A percentile compares a stretch with the other conserved stretches of the same genome.
Evolutionary conservation across 1,284 basidiomycete genomes (phyloP).

Genomic region (Sporisorium iseilematis-ciliati): DNA sequence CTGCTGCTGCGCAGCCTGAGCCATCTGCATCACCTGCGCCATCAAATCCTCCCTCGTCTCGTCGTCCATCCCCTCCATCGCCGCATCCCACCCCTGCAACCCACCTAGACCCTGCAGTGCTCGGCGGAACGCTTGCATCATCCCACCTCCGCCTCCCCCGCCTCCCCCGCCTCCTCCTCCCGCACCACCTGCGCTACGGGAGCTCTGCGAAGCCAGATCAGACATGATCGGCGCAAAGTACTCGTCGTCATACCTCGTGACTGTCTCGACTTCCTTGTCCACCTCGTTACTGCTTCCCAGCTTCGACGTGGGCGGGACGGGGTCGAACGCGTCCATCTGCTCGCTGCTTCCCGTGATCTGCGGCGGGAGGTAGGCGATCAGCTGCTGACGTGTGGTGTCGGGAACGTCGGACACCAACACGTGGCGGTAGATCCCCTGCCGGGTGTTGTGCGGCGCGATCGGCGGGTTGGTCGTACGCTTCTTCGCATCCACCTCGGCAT

Average conservation of each 20-base stretch:
- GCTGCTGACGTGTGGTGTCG: constrained; percentile 59
- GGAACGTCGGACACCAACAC: constrained; percentile 67
- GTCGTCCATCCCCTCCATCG: constrained; percentile 60
- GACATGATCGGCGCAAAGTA: constrained; percentile 57
- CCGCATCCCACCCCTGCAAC: constrained; percentile 48
- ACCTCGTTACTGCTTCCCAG: not conserved
- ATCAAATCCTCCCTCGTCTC: constrained; percentile 57
- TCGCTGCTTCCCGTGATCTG: constrained; percentile 50
- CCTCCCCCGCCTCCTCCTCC: not conserved
- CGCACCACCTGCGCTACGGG: not conserved
- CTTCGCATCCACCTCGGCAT: constrained; percentile 14
- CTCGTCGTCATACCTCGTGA: constrained; percentile 61
- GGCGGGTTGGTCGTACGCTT: constrained; percentile 13
- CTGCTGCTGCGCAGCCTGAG: constrained; percentile 20
- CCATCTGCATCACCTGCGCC: constrained; percentile 53
- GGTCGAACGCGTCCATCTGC: constrained; percentile 63
- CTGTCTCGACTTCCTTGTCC: constrained; percentile 16
- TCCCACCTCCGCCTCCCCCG: constrained; percentile 12
- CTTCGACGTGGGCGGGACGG: constrained; percentile 56
- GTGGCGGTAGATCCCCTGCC: constrained; percentile 62
- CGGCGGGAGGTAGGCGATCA: constrained; percentile 61
- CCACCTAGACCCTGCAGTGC: constrained; percentile 35
- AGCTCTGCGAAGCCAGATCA: not conserved
- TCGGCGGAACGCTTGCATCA: constrained; percentile 44
- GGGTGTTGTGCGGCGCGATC: constrained; percentile 36